Percentiles rank a stretch among this genome's conserved stretches.
Conservation (phyloP, 257 asterid species). For the Lycium ferocissimum region DNA sequence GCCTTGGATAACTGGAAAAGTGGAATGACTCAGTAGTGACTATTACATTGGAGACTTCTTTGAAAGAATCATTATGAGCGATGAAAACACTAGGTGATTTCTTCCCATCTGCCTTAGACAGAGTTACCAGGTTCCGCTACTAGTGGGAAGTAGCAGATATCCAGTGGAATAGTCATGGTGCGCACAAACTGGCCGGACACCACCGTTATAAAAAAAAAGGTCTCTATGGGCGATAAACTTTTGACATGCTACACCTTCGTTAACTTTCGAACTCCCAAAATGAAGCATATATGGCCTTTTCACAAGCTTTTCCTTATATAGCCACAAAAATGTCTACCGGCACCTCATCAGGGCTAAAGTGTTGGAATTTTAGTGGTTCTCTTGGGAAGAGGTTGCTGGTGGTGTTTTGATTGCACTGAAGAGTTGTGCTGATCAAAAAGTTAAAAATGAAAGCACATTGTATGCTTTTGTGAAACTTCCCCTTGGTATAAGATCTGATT, state of each 20-base stretch:
- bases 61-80: not conserved
- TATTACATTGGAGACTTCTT: not conserved
- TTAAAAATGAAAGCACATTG: constrained; percentile 9
- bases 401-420: not conserved
- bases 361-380: constrained; percentile 1
- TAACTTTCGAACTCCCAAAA: not conserved
- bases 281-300: not conserved
- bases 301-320: constrained; percentile 5
- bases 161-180: not conserved
- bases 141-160: not conserved
- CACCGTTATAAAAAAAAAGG: not conserved
- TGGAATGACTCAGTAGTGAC: not conserved
- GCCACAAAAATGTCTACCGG: not conserved
- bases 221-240: not conserved
- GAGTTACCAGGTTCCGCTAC: not conserved
- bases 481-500: not conserved
- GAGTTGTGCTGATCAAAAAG: constrained; percentile 2
- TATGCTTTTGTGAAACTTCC: not conserved
- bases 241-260: constrained; percentile 8
- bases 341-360: constrained; percentile 10
- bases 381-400: constrained; percentile 13
- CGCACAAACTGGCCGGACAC: not conserved
- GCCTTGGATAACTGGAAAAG: constrained; percentile 24
- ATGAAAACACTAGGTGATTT: not conserved
- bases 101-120: not conserved